Percentiles rank a stretch among this genome's conserved stretches.
These are phyloP conservation scores for Starmerella cellae DNA, from an alignment of 805 yeast genomes.

Conservation along the genomic window DNA sequence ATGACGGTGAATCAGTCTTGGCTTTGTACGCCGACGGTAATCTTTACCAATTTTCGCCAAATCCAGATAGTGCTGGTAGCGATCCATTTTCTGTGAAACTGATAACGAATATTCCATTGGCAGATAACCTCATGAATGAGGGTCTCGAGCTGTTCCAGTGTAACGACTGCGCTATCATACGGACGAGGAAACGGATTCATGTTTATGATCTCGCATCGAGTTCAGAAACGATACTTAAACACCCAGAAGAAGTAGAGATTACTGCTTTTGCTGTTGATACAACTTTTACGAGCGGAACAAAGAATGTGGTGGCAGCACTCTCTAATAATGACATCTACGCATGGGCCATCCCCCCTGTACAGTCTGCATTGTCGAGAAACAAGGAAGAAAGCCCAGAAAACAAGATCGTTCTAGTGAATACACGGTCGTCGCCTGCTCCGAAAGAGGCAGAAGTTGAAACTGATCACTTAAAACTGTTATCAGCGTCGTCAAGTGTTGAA, in stretches of 20 bases:
- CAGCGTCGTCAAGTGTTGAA: background rate
- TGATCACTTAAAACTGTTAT: no score
- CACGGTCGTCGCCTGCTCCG: background rate
- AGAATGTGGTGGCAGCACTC: slow-evolving; percentile 10
- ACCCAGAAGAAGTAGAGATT: slow-evolving; percentile 4
- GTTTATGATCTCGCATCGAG: slow-evolving; percentile 6
- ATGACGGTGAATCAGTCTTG: slow-evolving; percentile 11
- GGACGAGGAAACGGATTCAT: background rate
- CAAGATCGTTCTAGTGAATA: background rate
- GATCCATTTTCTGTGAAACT: background rate
- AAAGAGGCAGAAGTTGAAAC: background rate
- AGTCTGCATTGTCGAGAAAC: background rate
- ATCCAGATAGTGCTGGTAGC: background rate
- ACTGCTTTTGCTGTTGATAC: slow-evolving; percentile 15
- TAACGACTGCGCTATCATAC: slow-evolving; percentile 10
- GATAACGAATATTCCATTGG: slow-evolving; percentile 4
- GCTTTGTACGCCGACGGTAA: slow-evolving; percentile 8
- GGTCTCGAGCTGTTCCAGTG: slow-evolving; percentile 7
- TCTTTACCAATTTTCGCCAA: background rate
- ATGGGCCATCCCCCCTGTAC: slow-evolving; percentile 11
- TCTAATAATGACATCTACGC: slow-evolving; percentile 5
- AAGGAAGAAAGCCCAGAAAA: background rate
- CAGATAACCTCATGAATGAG: background rate
- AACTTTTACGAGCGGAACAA: slow-evolving; percentile 6
- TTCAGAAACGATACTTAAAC: background rate